Base-by-base conservation (phyloP, 2,329 filamentous ascomycete genomes). In the Colletotrichum theobromicola region DNA sequence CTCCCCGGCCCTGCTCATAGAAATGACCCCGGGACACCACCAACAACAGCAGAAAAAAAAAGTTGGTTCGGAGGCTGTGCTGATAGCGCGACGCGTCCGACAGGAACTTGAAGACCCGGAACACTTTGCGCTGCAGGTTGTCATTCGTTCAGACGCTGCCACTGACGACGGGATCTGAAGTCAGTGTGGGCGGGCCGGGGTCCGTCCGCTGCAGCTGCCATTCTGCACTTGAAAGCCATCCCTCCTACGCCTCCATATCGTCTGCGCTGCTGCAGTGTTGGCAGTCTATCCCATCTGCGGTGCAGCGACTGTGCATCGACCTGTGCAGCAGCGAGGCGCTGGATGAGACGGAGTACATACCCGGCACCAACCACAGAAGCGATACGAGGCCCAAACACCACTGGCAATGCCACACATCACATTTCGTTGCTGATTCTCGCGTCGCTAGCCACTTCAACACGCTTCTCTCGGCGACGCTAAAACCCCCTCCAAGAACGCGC, bases 61-160 rank as follows among this genome's bases (percentile, higher is more conserved):
- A 46, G 21, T 50, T 63, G 32, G 34, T n/a, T 62, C 60, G 42
- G 28, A 72, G 68, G 68, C 68, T 67, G 68, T 72, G 68, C 42
- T 62, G 37, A 72, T 58, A 58, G 72, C 62, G 72, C 72, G 68
- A 72, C 68, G 68, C 72, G 61, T 67, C 62, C 34, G 32, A 67
- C 57, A 57, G 32, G 67, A 74, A 61, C 28, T 55, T 62, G 18
- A n/a, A 30, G 34, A n/a, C 42, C 30, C 34, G n/a, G 70, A 35
- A 37, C 24, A 58, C 50, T 61, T 28, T 55, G 32, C 16, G 24
- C 42, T 62, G 42, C 18, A 58, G 26, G 21, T 42, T 32, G 26
- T 61, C n/a, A 67, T 67, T 74, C 67, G 61, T 72, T 35, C 26
- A 60, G 58, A 16, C 18, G 42, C 42, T 32, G 35, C 35, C 62